These are phyloP conservation scores for Pyronema omphalodes DNA, from an alignment of 495 filamentous ascomycete genomes.

Conservation along the genomic window DNA sequence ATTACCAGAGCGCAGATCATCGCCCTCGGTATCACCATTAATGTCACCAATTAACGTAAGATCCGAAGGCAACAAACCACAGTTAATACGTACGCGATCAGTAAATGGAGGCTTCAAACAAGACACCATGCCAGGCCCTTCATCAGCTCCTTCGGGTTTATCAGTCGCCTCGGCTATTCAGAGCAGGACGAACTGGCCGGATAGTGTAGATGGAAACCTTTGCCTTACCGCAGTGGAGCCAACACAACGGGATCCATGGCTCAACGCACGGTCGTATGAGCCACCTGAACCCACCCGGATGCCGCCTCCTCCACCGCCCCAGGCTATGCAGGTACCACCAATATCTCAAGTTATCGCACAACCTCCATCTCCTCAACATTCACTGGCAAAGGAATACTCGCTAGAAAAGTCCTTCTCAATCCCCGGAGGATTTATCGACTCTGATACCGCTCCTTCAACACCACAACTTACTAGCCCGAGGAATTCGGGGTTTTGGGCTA, in stretches of 20 bases:
- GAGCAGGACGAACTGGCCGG: slow-evolving; percentile 16
- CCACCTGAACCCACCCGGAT: not conserved
- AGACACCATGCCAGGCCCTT: slow-evolving; percentile 21
- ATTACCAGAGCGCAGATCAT: slow-evolving; percentile 19
- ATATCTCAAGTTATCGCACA: not conserved
- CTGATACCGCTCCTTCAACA: slow-evolving; percentile 2
- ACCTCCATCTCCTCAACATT: too few relatives aligned
- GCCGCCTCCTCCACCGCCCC: not conserved
- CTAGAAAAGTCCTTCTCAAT: not conserved
- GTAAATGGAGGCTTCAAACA: slow-evolving; percentile 23
- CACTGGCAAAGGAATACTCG: not conserved
- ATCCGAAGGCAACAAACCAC: slow-evolving; percentile 3
- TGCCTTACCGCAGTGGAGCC: not conserved
- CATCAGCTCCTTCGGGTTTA: slow-evolving; percentile 23
- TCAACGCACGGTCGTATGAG: not conserved
- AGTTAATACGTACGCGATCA: slow-evolving; percentile 21
- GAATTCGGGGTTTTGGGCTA: slow-evolving; percentile 10
- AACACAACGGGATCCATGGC: not conserved
- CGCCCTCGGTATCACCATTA: slow-evolving; percentile 12
- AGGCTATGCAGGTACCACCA: not conserved
- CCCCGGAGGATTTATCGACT: not conserved
- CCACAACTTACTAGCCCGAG: slow-evolving; percentile 15
- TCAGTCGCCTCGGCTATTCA: slow-evolving; percentile 18
- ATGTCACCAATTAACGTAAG: not conserved
- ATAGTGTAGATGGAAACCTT: slow-evolving; percentile 4